Conservation (phyloP, 345 rosid genomes). For the Trapa incisa region DNA sequence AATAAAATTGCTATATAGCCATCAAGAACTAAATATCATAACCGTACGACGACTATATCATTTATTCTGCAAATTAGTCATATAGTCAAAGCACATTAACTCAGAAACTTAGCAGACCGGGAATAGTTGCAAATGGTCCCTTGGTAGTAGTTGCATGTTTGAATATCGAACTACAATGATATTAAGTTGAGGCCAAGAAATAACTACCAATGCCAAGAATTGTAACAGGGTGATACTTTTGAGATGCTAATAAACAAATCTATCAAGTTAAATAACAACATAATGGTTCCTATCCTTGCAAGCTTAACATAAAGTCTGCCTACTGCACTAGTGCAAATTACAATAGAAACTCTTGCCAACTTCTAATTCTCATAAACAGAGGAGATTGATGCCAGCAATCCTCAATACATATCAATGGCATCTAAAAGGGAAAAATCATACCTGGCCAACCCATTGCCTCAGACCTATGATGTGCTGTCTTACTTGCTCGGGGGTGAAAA, state of each 20-base stretch:
- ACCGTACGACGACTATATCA: neutral
- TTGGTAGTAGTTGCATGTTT: neutral
- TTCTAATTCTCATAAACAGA: neutral
- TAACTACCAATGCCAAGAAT: neutral
- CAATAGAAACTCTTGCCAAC: neutral
- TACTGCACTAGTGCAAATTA: neutral
- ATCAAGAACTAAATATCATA: neutral
- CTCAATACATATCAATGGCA: neutral
- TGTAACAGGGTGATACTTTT: neutral
- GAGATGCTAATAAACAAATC: neutral
- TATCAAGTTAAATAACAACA: neutral
- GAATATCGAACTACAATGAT: neutral
- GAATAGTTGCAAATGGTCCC: neutral
- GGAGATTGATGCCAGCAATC: neutral
- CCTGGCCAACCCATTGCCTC: conserved; percentile 99
- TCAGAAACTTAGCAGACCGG: neutral
- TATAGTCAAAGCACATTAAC: neutral
- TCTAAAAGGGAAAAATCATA: conserved; percentile 8
- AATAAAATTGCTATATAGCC: neutral
- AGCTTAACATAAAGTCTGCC: neutral
- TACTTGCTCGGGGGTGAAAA: conserved; percentile 97
- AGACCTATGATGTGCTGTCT: conserved; percentile 84
- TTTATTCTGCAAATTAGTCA: neutral
- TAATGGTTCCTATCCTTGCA: neutral
- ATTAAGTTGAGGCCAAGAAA: neutral